phyloP scores from a whole-genome alignment of 148 eudicot genomes.

The Gaultheria prostrata region DNA sequence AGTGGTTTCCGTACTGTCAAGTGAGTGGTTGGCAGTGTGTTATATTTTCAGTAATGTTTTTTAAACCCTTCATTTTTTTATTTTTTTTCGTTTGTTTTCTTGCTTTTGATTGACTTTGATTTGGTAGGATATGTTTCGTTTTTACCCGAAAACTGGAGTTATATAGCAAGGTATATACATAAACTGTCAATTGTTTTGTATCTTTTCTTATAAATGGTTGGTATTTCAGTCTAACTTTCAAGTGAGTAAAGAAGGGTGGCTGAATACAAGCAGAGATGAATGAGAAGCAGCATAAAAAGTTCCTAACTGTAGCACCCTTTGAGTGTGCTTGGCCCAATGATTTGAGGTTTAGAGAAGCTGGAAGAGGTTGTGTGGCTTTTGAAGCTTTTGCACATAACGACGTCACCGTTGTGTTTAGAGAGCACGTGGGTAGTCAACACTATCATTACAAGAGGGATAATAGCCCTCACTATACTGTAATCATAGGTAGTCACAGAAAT shows the following conservation, averaged over 20 bases:
- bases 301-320: constrained; percentile 90
- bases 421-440: constrained; percentile 84
- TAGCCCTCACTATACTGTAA: constrained; percentile 90
- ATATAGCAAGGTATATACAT: not conserved
- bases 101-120: not conserved
- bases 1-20: not conserved
- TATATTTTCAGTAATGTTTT: constrained; percentile 1
- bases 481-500: constrained; percentile 89
- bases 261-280: constrained; percentile 31
- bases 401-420: constrained; percentile 86
- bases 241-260: constrained; percentile 15
- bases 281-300: constrained; percentile 63
- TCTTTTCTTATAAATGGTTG: not conserved
- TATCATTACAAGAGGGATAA: constrained; percentile 91
- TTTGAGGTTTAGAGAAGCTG: constrained; percentile 81
- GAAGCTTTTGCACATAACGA: constrained; percentile 93
- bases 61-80: not conserved
- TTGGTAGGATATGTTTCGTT: not conserved
- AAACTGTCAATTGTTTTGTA: not conserved
- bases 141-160: not conserved
- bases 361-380: constrained; percentile 88
- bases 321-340: constrained; percentile 94
- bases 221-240: constrained; percentile 3
- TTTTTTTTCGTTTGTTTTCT: not conserved
- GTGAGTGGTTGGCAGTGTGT: not conserved